Evolutionary conservation across 192 early-diverging fungal species (phyloP), one percentile per base, ranked within the genome.

Genomic region (Gryganskiella cystojenkinii): DNA sequence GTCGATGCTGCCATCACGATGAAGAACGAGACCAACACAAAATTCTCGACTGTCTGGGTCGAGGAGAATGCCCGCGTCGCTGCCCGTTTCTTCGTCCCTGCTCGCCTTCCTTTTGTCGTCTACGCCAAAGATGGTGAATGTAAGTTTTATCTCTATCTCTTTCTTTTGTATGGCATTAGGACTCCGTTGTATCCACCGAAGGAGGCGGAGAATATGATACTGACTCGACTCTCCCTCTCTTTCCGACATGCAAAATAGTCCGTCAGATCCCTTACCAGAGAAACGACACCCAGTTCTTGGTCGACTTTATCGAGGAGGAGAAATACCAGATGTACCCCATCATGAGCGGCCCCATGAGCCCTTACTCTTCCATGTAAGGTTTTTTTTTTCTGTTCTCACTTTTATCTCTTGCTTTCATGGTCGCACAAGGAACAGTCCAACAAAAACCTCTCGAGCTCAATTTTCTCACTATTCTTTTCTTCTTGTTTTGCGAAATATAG

Each of bases 121-220:
- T 69, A 78, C 20, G 74, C 74, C 61, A 78, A 78, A 61, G 74
- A 78, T 69, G 74, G 74, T 34, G 66, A 64, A 5, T 78, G 72
- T 76, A 76, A 44, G 59, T 40, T 13, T 14, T 0, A 56, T 0
- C 13, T 19, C 3, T 45, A 20, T 35, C 5, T 17, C 44, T 31
- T 22, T 66, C 25, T 24, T 35, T 19, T 59, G 17, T n/a, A 4
- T 6, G 14, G 19, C 31, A 1, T 5, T 3, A 24, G 19, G 13
- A 20, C 19, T 10, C 25, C 19, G 10, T 2, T 43, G 20, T 5
- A n/a, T n/a, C n/a, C n/a, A n/a, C n/a, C n/a, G n/a, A n/a, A n/a
- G n/a, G n/a, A n/a, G n/a, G n/a, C n/a, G n/a, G n/a, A n/a, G n/a
- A n/a, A n/a, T n/a, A n/a, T n/a, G n/a, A n/a, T n/a, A n/a, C n/a